Percentiles rank a stretch among this genome's conserved stretches.
Evolutionary conservation across 495 filamentous ascomycete genomes (phyloP).

Genomic region (Penicillium parvum): DNA sequence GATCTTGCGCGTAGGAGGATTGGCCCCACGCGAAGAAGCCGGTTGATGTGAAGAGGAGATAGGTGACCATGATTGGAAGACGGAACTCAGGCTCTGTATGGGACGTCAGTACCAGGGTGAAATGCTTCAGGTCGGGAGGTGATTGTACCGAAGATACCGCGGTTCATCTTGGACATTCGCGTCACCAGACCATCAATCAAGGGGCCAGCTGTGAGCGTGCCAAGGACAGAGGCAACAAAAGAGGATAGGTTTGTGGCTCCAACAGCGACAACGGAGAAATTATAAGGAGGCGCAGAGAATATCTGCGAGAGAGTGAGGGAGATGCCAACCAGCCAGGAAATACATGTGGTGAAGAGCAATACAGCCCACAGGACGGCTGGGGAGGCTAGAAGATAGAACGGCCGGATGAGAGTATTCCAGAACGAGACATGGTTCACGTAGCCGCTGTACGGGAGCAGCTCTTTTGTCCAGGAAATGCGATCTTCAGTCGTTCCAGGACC

Average conservation of each 20-base stretch:
- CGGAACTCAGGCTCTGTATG: constrained; percentile 44
- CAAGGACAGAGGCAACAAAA: constrained; percentile 38
- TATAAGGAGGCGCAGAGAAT: constrained; percentile 45
- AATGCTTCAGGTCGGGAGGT: no score
- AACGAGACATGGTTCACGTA: constrained; percentile 33
- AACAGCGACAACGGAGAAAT: constrained; percentile 39
- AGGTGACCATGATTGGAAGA: constrained; percentile 39
- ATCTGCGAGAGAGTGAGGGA: constrained; percentile 42
- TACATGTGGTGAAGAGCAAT: constrained; percentile 40
- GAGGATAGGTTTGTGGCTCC: constrained; percentile 40
- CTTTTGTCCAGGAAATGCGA: constrained; percentile 19
- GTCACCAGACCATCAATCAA: constrained; percentile 39
- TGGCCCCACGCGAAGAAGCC: constrained; percentile 46
- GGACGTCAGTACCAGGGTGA: constrained; percentile 18
- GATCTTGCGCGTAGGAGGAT: constrained; percentile 20
- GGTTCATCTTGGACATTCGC: constrained; percentile 23
- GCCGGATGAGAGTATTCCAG: constrained; percentile 38
- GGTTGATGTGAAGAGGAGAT: constrained; percentile 36
- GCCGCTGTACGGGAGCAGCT: constrained; percentile 35
- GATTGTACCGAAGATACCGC: constrained; percentile 25
- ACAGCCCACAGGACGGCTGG: constrained; percentile 41
- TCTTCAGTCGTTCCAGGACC: background rate
- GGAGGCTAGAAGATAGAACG: constrained; percentile 39
- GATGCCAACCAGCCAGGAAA: constrained; percentile 45
- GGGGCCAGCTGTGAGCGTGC: constrained; percentile 34